phyloP scores from a whole-genome alignment of 2,329 filamentous ascomycete species.

The Tolypocladium amazonense region DNA sequence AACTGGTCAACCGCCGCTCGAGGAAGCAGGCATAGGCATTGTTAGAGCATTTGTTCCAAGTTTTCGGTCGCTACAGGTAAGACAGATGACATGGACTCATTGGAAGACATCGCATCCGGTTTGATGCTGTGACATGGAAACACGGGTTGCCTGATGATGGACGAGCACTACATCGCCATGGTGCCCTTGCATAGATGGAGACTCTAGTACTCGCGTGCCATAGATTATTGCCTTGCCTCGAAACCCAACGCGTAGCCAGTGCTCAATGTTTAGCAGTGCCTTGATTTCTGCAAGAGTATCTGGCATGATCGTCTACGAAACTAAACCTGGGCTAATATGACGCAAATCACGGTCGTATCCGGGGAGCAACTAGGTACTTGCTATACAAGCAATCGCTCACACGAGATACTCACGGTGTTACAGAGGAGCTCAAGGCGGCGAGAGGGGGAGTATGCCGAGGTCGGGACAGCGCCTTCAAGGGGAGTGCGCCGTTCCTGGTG shows the following conservation, averaged over 20 bases:
- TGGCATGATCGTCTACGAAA: not conserved
- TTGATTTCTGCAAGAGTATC: not conserved
- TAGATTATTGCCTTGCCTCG: not conserved
- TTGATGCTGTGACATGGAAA: not conserved
- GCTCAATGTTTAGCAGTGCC: not conserved
- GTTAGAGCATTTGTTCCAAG: not conserved
- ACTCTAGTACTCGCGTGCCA: not conserved
- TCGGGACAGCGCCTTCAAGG: not conserved
- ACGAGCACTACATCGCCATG: not conserved
- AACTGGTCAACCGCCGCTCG: not conserved
- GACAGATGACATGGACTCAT: not conserved
- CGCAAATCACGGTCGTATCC: not conserved
- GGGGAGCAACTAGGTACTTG: not conserved
- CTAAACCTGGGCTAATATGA: not conserved
- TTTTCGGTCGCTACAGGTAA: not conserved
- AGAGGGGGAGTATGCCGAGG: not conserved
- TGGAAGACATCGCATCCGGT: not conserved
- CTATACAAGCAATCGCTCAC: not conserved
- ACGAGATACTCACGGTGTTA: not conserved
- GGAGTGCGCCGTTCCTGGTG: not conserved
- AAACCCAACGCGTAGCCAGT: not conserved
- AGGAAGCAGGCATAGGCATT: not conserved
- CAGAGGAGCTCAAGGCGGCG: not conserved
- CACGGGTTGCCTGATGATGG: not conserved
- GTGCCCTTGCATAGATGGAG: not conserved